Conservation (phyloP, 257 asterid genomes). For the Solanum pinnatisectum region DNA sequence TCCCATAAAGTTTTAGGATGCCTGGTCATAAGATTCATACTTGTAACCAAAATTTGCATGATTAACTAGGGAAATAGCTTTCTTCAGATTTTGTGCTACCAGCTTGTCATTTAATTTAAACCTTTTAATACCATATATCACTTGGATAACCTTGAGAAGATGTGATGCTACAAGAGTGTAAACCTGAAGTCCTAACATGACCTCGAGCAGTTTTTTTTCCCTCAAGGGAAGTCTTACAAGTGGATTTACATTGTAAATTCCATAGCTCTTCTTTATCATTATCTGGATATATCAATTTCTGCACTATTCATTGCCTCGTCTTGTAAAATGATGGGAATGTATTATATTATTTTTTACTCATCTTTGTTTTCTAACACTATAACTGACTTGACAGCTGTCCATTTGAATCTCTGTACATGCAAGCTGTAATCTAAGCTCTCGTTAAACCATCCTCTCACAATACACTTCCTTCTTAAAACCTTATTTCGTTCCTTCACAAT, state of each 20-base stretch:
- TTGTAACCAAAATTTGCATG: neutral
- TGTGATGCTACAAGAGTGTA: neutral
- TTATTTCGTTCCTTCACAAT: neutral
- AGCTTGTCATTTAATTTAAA: neutral
- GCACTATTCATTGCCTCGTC: neutral
- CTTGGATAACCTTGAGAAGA: neutral
- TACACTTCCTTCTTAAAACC: neutral
- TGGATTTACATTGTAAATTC: neutral
- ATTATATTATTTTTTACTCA: neutral
- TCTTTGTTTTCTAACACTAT: neutral
- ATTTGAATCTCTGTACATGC: neutral
- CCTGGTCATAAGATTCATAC: neutral
- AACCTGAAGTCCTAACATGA: neutral
- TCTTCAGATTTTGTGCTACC: neutral
- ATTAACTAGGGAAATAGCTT: neutral
- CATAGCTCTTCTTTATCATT: neutral
- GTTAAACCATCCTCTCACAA: neutral
- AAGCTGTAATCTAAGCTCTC: neutral
- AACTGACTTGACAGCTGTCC: neutral
- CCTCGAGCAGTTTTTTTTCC: neutral
- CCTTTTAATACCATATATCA: neutral
- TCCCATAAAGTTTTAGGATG: neutral
- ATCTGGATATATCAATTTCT: neutral
- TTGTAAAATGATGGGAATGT: neutral
- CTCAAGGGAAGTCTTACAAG: neutral